These are phyloP conservation scores for Elsinoe australis DNA, from an alignment of 2,329 filamentous ascomycete species.

Conservation along the genomic window DNA sequence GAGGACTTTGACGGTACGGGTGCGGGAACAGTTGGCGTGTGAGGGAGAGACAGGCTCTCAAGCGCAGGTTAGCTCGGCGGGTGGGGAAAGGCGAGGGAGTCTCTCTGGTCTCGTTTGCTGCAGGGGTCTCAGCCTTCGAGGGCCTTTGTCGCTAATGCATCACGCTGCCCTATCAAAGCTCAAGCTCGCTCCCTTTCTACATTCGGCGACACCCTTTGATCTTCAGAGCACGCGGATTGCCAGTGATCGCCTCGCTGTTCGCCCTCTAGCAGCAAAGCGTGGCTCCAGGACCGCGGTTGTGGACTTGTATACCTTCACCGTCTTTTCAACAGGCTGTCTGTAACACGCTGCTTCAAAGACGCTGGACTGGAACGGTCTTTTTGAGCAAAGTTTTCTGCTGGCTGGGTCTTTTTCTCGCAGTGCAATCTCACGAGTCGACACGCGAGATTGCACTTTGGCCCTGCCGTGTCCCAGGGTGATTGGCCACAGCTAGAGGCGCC, in stretches of 20 bases:
- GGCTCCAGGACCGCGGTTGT: too few relatives aligned
- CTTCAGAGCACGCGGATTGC: too few relatives aligned
- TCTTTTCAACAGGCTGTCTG: not conserved
- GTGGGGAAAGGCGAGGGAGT: not conserved
- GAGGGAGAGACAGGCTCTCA: constrained; percentile 2
- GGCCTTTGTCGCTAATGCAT: constrained; percentile 13
- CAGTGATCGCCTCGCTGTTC: too few relatives aligned
- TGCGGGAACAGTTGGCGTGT: constrained; percentile 14
- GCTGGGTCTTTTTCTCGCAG: not conserved
- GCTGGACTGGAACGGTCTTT: constrained; percentile 9
- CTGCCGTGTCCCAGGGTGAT: not conserved
- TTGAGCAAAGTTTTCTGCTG: not conserved
- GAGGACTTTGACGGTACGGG: not conserved
- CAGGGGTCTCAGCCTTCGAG: constrained; percentile 16
- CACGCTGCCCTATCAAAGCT: constrained; percentile 4
- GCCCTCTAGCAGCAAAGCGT: too few relatives aligned
- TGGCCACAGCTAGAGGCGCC: not conserved
- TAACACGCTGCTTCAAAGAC: constrained; percentile 13
- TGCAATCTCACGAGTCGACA: not conserved
- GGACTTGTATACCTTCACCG: too few relatives aligned
- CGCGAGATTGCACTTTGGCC: not conserved
- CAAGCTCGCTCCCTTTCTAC: not conserved
- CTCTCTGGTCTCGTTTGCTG: not conserved
- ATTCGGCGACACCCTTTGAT: too few relatives aligned
- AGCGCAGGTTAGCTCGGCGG: not conserved